phyloP scores from a whole-genome alignment of 805 yeast species.

The Saccharomycopsis javanensis region DNA sequence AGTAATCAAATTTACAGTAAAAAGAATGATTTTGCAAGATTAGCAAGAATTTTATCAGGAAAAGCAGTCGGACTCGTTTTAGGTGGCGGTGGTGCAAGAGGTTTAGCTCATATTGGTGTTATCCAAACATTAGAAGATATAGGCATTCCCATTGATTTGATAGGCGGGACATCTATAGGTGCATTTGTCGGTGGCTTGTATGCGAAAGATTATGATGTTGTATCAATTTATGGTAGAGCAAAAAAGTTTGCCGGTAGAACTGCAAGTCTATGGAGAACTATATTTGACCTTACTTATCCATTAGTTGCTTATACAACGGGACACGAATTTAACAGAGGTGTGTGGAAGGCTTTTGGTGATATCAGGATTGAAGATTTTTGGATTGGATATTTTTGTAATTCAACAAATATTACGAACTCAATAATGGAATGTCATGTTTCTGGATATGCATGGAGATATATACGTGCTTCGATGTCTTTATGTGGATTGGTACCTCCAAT shows the following conservation, averaged over 20 bases:
- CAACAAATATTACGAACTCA: constrained; percentile 91
- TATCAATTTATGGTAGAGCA: constrained; percentile 82
- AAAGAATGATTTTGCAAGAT: constrained; percentile 79
- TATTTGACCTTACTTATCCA: constrained; percentile 84
- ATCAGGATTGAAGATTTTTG: constrained; percentile 92
- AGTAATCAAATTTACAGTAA: constrained; percentile 28
- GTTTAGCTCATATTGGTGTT: constrained; percentile 85
- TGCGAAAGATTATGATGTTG: constrained; percentile 85
- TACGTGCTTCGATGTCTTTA: constrained; percentile 91
- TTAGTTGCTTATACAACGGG: constrained; percentile 94
- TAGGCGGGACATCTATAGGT: constrained; percentile 97
- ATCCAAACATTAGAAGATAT: constrained; percentile 83
- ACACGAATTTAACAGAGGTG: constrained; percentile 91
- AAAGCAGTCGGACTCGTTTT: constrained; percentile 89
- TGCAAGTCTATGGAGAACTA: constrained; percentile 76
- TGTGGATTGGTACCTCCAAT: constrained; percentile 89
- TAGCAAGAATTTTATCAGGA: constrained; percentile 84
- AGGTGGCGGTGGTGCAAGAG: constrained; percentile 98
- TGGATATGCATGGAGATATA: constrained; percentile 93
- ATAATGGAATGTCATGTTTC: constrained; percentile 88
- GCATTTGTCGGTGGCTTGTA: constrained; percentile 92
- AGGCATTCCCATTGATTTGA: constrained; percentile 86
- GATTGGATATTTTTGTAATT: constrained; percentile 80
- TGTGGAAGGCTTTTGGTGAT: constrained; percentile 95
- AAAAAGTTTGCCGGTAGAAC: constrained; percentile 79